phyloP scores from a whole-genome alignment of 768 basidiomycete genomes.

The Auriscalpium orientale region DNA sequence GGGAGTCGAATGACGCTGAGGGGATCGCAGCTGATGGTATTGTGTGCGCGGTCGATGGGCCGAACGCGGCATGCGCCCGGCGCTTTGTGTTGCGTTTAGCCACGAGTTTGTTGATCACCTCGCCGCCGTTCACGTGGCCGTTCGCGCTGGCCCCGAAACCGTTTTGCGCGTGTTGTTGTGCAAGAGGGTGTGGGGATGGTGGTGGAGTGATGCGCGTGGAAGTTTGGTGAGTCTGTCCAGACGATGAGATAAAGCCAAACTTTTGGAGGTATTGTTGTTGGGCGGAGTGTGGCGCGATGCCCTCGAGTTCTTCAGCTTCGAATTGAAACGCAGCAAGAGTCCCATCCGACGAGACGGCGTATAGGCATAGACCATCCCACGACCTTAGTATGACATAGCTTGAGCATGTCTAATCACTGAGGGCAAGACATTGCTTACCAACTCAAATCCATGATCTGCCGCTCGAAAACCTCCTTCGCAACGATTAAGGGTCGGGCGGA shows the following conservation, averaged over 20 bases:
- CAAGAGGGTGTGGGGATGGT: conserved; percentile 35
- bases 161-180: conserved; percentile 28
- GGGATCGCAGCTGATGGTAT: conserved; percentile 27
- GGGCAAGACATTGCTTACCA: conserved; percentile 50
- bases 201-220: conserved; percentile 34
- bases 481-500: conserved; percentile 87
- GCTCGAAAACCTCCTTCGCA: conserved; percentile 87
- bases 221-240: conserved; percentile 55
- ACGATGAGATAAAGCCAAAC: conserved; percentile 66
- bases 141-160: conserved; percentile 32
- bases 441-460: conserved; percentile 91
- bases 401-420: background rate
- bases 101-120: conserved; percentile 58
- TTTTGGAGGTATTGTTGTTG: conserved; percentile 78
- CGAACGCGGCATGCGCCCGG: conserved; percentile 44
- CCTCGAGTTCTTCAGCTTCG: conserved; percentile 70
- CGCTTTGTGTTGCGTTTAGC: conserved; percentile 54
- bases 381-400: conserved; percentile 49
- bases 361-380: conserved; percentile 84
- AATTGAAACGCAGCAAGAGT: conserved; percentile 88
- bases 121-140: conserved; percentile 25
- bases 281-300: conserved; percentile 64
- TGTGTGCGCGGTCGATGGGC: conserved; percentile 19
- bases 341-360: conserved; percentile 94
- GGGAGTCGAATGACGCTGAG: background rate